phyloP scores from a whole-genome alignment of 352 stramenopile genomes.

The Phytophthora pinifolia region DNA sequence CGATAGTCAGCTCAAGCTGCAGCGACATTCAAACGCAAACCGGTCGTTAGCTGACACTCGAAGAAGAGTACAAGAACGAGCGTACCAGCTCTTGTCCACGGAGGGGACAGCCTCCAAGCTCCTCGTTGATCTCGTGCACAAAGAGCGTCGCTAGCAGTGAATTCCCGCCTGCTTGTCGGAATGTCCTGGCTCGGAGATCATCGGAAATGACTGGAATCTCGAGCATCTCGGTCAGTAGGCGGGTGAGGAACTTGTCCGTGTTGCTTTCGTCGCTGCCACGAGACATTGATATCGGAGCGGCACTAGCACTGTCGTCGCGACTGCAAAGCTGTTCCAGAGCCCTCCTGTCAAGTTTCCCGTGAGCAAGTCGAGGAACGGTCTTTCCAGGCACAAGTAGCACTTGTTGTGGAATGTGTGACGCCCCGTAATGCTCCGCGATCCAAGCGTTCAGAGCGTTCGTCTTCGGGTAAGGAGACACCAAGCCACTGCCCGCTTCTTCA shows the following conservation, averaged over 20 bases:
- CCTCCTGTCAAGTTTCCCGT: conserved; percentile 47
- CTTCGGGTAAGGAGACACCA: conserved; percentile 8
- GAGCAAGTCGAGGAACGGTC: conserved; percentile 26
- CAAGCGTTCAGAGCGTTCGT: conserved; percentile 26
- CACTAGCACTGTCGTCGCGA: not conserved
- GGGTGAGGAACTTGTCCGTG: conserved; percentile 3
- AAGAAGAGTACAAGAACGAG: not conserved
- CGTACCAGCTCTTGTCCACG: conserved; percentile 32
- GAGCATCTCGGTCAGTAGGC: conserved; percentile 18
- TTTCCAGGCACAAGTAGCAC: conserved; percentile 16
- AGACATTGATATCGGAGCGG: not conserved
- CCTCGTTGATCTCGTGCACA: conserved; percentile 39
- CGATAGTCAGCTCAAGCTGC: conserved; percentile 30
- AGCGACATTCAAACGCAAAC: not conserved
- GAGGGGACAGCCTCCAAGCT: conserved; percentile 4
- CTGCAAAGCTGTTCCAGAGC: conserved; percentile 21
- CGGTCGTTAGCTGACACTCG: not conserved
- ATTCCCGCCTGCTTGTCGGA: conserved; percentile 50
- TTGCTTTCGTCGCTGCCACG: not conserved
- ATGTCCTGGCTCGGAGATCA: conserved; percentile 20
- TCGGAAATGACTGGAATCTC: conserved; percentile 2
- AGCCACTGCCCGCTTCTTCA: not conserved
- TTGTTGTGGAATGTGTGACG: conserved; percentile 32
- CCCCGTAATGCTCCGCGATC: conserved; percentile 34
- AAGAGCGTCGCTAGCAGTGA: conserved; percentile 56